Percentiles rank a stretch among this genome's conserved stretches.
phyloP scores from a whole-genome alignment of 768 basidiomycete genomes.

The Mycena belliarum region DNA sequence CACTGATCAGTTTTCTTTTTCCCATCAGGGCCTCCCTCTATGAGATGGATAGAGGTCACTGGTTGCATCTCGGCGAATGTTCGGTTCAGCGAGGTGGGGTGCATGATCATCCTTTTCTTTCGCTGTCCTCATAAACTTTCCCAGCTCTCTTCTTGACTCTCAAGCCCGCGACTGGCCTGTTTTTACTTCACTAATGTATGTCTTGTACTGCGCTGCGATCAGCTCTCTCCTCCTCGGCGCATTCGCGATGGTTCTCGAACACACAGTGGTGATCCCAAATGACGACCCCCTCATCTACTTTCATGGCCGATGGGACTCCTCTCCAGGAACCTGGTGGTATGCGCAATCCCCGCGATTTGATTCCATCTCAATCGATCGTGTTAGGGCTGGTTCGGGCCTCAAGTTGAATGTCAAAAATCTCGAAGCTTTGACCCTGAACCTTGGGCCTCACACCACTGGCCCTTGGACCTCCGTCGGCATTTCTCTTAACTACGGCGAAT shows the following conservation, averaged over 20 bases:
- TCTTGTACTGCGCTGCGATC: neutral
- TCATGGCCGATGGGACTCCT: conserved; percentile 54
- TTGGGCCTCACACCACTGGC: conserved; percentile 50
- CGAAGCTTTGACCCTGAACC: conserved; percentile 41
- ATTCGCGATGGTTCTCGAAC: conserved; percentile 1
- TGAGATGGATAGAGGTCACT: too few species aligned
- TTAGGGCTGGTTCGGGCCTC: conserved; percentile 56
- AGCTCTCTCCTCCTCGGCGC: neutral
- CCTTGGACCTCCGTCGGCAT: conserved; percentile 50
- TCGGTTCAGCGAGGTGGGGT: neutral
- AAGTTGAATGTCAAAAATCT: conserved; percentile 50
- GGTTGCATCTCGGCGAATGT: neutral
- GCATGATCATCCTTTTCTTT: neutral
- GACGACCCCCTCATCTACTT: conserved; percentile 46
- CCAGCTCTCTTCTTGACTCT: too few species aligned
- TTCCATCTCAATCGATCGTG: neutral
- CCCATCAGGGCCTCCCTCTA: too few species aligned
- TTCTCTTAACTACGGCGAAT: conserved; percentile 49
- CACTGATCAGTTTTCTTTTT: too few species aligned
- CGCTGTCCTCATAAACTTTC: too few species aligned
- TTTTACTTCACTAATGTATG: too few species aligned
- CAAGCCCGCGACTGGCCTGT: too few species aligned
- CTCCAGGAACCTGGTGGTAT: conserved; percentile 59
- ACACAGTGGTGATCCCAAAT: conserved; percentile 29
- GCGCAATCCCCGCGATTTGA: conserved; percentile 6